Base-by-base conservation (phyloP, 202 grass and related monocot species). In the Zoysia matrella region DNA sequence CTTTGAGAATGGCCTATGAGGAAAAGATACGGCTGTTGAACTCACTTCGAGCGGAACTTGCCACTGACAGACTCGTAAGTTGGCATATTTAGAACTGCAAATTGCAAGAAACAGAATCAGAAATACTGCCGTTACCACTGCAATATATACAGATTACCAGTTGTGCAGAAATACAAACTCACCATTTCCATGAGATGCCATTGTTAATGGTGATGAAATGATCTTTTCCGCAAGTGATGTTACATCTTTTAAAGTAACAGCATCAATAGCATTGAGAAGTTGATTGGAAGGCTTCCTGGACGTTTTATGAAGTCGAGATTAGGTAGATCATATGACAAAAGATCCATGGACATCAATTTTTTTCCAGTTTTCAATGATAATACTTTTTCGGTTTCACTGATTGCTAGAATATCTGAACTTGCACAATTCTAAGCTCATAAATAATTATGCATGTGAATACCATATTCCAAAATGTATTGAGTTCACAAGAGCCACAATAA, bases 141-240 rank as follows among this genome's bases (percentile, higher is more conserved):
- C 70, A 72, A 11, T 41, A 71, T 66, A 40, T 61, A 67, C 2
- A 82, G 22, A 69, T 65, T 44, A 64, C 7, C 30, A 48, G 41
- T 74, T 70, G 55, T 12, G 14, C 6, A 47, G 67, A 72, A 66
- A 52, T 48, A 48, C 11, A 65, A 80, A 43, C 92, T 83, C 75
- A 98, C 95, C 92, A 12, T 95, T 90, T 86, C 95, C 95, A 77
- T 92, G 90, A 22, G 95, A 98, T 49, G 89, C 92, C 92, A 98
- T 92, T 89, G 95, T 98, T 42, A 98, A 67, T 6, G 95, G 90
- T 9, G 92, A 93, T 43, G 92, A 88, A 77, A 95, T 90, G 15
- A 98, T 89, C 22, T 90, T 95, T 74, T 91, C 87, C 85, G 92
- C 89, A 77, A 95, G 52, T 11, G 89, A 72, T 41, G 90, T 88